Conservation (phyloP, 208 protist genomes). For the Borovskyia barvae region DNA sequence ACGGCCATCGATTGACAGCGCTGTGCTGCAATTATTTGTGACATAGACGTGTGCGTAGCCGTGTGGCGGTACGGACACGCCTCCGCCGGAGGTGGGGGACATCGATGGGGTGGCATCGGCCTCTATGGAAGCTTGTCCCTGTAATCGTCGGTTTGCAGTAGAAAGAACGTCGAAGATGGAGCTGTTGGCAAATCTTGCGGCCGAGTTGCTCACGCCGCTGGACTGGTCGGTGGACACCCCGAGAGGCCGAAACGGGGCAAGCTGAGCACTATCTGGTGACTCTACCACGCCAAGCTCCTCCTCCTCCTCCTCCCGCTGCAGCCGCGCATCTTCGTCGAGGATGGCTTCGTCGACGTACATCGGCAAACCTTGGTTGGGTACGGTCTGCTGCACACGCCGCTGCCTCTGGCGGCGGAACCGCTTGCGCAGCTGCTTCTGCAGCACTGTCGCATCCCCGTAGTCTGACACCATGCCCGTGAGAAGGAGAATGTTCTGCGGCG, state of each 20-base stretch:
- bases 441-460: slow-evolving; percentile 40
- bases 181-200: slow-evolving; percentile 11
- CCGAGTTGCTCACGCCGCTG: slow-evolving; percentile 3
- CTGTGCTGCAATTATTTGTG: slow-evolving; percentile 51
- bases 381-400: slow-evolving; percentile 23
- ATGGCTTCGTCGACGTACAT: slow-evolving; percentile 31
- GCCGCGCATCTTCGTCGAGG: slow-evolving; percentile 18
- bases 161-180: slow-evolving; percentile 33
- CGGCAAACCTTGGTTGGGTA: slow-evolving; percentile 25
- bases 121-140: background rate
- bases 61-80: too few species aligned
- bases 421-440: slow-evolving; percentile 63
- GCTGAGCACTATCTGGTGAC: background rate
- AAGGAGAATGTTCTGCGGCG: slow-evolving; percentile 65
- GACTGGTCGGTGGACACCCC: slow-evolving; percentile 5
- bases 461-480: slow-evolving; percentile 46
- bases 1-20: slow-evolving; percentile 30
- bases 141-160: slow-evolving; percentile 7
- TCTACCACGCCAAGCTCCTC: slow-evolving; percentile 9
- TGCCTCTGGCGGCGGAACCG: slow-evolving; percentile 39
- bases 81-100: too few species aligned
- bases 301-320: slow-evolving; percentile 8
- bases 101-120: too few species aligned
- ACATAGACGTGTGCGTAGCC: slow-evolving; percentile 49
- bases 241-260: slow-evolving; percentile 11